Evolutionary conservation across 352 stramenopile species (phyloP), one percentile per base, ranked within the genome.

Genomic region (Saprolegnia parasitica): DNA sequence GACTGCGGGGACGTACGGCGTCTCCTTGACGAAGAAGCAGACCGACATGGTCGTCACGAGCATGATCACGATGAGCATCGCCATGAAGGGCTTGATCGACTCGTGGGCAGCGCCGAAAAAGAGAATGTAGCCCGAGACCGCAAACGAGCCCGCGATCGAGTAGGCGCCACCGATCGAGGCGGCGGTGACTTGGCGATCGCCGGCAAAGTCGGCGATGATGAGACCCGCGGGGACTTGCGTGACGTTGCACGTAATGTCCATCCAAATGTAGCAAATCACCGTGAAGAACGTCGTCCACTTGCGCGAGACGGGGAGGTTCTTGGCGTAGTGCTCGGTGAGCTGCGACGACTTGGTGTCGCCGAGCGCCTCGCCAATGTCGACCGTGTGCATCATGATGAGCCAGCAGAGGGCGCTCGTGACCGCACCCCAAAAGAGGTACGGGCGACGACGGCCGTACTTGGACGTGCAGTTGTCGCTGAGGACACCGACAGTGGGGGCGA

Each of bases 201-300:
- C 81, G 26, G 81, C 81, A 57, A 88, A 84, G 29, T 88, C 81
- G 8, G 81, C 75, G 24, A 88, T 80, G 16, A 88, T 45, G 42
- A 88, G 37, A 57, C 79, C 72, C 13, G 72, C 75, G n/a, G 79
- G 78, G 0, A 73, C 81, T 65, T 81, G 74, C 3, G 78, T 76
- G 20, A 88, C 35, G 64, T 88, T 86, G 57, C 84, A 71, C 32
- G 76, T 81, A 23, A 88, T 74, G 55, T 87, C 81, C 81, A 88
- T 88, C 79, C 78, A 86, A 4, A 77, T 63, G 76, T 88, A 86
- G 67, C 85, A 88, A 35, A 85, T 65, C 16, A 86, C 74, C 0
- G 74, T 84, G 23, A 88, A 75, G 21, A 81, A 45, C 9, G 76
- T 70, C 1, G 81, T 88, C 74, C 75, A 88, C 11, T 68, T 77